Evolutionary conservation across 225 moss, liverwort and hornwort genomes (phyloP), one percentile per base, ranked within the genome.

Genomic region (Sphagnum tenellum): DNA sequence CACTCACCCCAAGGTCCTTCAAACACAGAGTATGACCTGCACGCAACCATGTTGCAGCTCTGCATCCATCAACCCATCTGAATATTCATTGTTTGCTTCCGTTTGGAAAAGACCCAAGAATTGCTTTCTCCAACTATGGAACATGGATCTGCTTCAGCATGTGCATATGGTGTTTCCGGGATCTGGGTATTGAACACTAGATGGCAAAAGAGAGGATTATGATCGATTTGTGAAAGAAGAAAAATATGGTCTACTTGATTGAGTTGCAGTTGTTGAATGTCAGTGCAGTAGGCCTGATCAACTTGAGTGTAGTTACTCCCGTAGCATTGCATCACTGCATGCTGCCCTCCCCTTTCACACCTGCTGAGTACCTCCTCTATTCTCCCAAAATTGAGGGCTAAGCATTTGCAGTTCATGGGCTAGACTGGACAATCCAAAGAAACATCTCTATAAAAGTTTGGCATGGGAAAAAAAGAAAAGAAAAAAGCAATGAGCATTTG

Each of bases 1-100:
- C 95, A 96, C 67, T 92, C 95, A 66, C 56, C 76, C 95, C 95
- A 92, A 3, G 81, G 80, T 13, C 95, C 82, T 52, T 75, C 65
- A 44, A 79, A 76, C 2, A 84, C 0, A 3, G 67, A 70, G 57
- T 86, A 88, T n/a, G 57, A 64, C 66, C 74, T 74, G 69, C 95
- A 96, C 60, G 82, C 89, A 59, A 89, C 67, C 45, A 77, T 44
- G 65, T 96, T 96, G 58, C 92, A 96, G 44, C 66, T 78, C 89
- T 92, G 74, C 77, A 48, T 47, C 57, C 46, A 75, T 2, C 12
- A 58, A 65, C 50, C 46, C 2, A 29, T 29, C 29, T 29, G 29
- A 29, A 29, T 0, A 0, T 29, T 29, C 29, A 29, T 29, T 29
- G 29, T 29, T 29, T 29, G 29, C 29, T 29, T 29, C 29, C 1